These are phyloP conservation scores for Metschnikowia lachancei DNA, from an alignment of 805 yeast genomes.

Conservation along the genomic window DNA sequence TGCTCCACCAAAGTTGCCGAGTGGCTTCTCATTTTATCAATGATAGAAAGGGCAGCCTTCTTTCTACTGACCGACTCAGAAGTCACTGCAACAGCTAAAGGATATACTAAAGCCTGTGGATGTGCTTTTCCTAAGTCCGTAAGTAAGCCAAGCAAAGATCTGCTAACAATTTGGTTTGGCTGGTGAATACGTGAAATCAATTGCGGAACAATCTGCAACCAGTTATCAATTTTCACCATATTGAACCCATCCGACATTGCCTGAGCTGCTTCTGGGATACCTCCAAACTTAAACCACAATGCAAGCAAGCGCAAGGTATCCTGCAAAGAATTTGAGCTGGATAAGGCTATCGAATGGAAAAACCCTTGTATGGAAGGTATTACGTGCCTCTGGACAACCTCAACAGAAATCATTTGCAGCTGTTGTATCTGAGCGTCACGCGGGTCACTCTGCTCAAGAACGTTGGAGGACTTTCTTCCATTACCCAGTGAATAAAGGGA, in stretches of 20 bases:
- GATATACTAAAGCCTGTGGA: slow-evolving; percentile 95
- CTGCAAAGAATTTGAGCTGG: slow-evolving; percentile 83
- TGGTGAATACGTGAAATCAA: slow-evolving; percentile 95
- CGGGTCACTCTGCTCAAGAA: slow-evolving; percentile 30
- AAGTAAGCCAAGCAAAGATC: slow-evolving; percentile 72
- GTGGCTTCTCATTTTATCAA: slow-evolving; percentile 88
- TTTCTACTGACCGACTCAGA: slow-evolving; percentile 88
- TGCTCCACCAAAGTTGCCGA: slow-evolving; percentile 84
- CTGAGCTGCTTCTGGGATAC: slow-evolving; percentile 82
- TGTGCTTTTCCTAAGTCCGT: slow-evolving; percentile 91
- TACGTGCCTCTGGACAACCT: slow-evolving; percentile 78
- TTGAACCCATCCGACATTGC: slow-evolving; percentile 89
- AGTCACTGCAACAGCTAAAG: slow-evolving; percentile 92
- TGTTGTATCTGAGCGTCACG: slow-evolving; percentile 15
- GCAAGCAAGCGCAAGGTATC: slow-evolving; percentile 89
- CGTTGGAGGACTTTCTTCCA: slow-evolving; percentile 16
- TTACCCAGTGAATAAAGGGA: slow-evolving; percentile 49
- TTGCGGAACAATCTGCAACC: slow-evolving; percentile 96
- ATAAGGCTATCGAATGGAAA: slow-evolving; percentile 88
- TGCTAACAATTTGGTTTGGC: slow-evolving; percentile 80
- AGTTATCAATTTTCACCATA: slow-evolving; percentile 84
- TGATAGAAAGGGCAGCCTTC: slow-evolving; percentile 85
- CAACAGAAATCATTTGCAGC: slow-evolving; percentile 35
- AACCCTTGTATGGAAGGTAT: slow-evolving; percentile 95
- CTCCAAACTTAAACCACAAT: slow-evolving; percentile 95